phyloP scores from a whole-genome alignment of 1,284 basidiomycete genomes.

The Leucoagaricus sp. region DNA sequence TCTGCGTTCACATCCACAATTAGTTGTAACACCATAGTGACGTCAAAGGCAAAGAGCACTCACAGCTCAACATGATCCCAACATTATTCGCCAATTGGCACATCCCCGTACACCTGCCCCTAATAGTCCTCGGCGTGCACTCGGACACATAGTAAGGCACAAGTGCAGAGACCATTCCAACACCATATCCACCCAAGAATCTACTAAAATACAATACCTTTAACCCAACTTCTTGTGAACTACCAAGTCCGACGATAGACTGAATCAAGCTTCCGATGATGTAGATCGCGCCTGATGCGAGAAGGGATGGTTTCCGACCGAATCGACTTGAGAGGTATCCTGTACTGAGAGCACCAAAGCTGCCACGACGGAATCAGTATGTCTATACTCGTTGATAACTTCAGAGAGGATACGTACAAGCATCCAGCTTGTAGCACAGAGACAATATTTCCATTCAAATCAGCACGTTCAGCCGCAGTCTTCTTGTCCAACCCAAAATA shows the following conservation, averaged over 20 bases:
- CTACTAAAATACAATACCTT: conserved; percentile 49
- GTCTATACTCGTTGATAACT: conserved; percentile 3
- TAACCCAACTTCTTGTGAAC: conserved; percentile 37
- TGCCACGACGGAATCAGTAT: conserved; percentile 18
- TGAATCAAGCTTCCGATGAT: conserved; percentile 57
- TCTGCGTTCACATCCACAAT: conserved; percentile 26
- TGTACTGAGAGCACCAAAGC: conserved; percentile 47
- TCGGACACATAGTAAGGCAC: conserved; percentile 62
- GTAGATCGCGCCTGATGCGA: conserved; percentile 55
- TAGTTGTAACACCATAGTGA: neutral
- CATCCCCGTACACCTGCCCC: conserved; percentile 57
- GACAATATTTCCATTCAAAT: conserved; percentile 56
- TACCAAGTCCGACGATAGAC: conserved; percentile 45
- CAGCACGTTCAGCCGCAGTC: conserved; percentile 35
- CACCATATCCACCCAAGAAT: conserved; percentile 48
- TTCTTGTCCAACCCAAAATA: conserved; percentile 47
- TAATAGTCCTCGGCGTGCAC: conserved; percentile 54
- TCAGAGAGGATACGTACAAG: conserved; percentile 45
- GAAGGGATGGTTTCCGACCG: conserved; percentile 48
- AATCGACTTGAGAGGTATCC: conserved; percentile 42
- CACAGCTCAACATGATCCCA: conserved; percentile 53
- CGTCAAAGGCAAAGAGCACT: conserved; percentile 19
- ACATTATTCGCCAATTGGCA: conserved; percentile 54
- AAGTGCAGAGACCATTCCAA: conserved; percentile 54
- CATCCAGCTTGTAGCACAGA: conserved; percentile 57